phyloP scores from a whole-genome alignment of 73 alveolate species.

The Diophrys sp. region DNA sequence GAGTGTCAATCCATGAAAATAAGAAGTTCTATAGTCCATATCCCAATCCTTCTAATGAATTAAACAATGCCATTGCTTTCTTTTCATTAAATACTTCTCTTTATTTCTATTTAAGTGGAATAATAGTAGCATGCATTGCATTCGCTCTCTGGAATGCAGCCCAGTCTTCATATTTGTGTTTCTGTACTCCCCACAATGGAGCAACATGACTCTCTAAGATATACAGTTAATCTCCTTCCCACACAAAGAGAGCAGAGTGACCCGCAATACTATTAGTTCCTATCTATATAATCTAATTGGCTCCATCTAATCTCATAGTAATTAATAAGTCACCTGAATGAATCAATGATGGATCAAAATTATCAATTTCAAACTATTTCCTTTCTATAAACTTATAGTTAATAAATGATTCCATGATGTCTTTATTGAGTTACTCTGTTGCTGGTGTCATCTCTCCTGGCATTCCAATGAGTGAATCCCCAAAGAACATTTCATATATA shows the following conservation, averaged over 20 bases:
- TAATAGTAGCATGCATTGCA: slow-evolving; percentile 71
- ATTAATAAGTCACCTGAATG: slow-evolving; percentile 77
- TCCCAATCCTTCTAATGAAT: slow-evolving; percentile 78
- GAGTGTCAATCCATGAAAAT: slow-evolving; percentile 94
- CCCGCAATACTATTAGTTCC: slow-evolving; percentile 82
- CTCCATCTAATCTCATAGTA: slow-evolving; percentile 78
- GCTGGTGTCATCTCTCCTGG: not conserved
- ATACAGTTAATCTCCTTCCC: slow-evolving; percentile 74
- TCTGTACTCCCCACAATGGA: slow-evolving; percentile 71
- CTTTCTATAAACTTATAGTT: slow-evolving; percentile 69
- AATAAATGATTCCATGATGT: slow-evolving; percentile 30
- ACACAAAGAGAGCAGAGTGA: slow-evolving; percentile 71
- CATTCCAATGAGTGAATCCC: slow-evolving; percentile 61
- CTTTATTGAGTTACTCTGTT: not conserved
- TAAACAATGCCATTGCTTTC: slow-evolving; percentile 79
- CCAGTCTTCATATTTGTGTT: slow-evolving; percentile 76
- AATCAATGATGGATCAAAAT: slow-evolving; percentile 56
- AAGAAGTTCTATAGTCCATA: slow-evolving; percentile 92
- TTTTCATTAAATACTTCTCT: slow-evolving; percentile 78
- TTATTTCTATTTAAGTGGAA: slow-evolving; percentile 76
- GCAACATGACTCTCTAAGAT: slow-evolving; percentile 87
- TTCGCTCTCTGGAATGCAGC: slow-evolving; percentile 69
- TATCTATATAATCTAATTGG: slow-evolving; percentile 72
- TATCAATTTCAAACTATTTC: slow-evolving; percentile 36
- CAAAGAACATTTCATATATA: slow-evolving; percentile 71